phyloP scores from a whole-genome alignment of 306 rosid species.

The Herpetospermum pedunculosum region DNA sequence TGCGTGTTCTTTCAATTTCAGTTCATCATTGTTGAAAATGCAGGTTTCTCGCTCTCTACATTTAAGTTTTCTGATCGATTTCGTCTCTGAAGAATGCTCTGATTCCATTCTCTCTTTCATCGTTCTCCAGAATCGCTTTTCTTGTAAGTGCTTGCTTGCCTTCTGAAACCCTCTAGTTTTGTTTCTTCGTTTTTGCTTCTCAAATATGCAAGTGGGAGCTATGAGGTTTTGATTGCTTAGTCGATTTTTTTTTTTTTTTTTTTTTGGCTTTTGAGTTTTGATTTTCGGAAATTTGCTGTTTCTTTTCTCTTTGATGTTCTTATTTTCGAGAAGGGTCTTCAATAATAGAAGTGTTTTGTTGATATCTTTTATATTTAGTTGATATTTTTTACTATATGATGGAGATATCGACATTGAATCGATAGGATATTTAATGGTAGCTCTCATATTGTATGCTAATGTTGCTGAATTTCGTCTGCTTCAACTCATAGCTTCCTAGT shows the following conservation, averaged over 20 bases:
- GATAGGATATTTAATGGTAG: not conserved
- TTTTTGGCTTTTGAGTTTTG: not conserved
- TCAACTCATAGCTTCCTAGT: not conserved
- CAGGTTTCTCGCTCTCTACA: not conserved
- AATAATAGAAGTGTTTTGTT: not conserved
- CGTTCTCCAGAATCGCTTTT: not conserved
- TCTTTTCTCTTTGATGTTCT: not conserved
- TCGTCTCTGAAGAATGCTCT: slow-evolving; percentile 5
- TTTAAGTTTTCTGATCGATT: slow-evolving; percentile 10
- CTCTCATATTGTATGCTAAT: not conserved
- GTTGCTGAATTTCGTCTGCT: not conserved
- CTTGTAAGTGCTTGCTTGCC: not conserved
- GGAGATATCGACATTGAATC: not conserved
- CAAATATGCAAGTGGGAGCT: not conserved
- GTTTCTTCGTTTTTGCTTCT: not conserved
- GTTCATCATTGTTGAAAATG: slow-evolving; percentile 17
- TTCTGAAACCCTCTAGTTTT: not conserved
- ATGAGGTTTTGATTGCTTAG: not conserved
- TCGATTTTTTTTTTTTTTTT: not conserved
- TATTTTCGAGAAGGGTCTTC: not conserved
- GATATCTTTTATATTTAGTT: not conserved
- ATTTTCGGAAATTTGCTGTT: not conserved
- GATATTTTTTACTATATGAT: not conserved
- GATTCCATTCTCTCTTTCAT: not conserved
- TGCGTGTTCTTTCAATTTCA: not conserved